Evolutionary conservation across 164 flowering plant genomes (phyloP).

Genomic region (Paratinospora sagittata): DNA sequence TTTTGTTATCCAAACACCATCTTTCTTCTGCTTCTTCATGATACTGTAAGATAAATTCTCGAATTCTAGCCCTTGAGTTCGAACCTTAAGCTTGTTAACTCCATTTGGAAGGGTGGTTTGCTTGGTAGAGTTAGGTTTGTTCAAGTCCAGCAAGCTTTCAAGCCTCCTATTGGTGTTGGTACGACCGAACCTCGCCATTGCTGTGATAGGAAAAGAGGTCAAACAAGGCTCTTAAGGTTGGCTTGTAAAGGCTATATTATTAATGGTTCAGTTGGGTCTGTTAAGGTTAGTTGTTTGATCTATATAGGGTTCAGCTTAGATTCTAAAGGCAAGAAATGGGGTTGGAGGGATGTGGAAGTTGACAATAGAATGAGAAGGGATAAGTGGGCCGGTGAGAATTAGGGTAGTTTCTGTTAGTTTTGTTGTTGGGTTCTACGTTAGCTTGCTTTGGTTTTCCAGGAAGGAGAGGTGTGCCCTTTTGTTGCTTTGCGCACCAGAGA

Average conservation of each 20-base stretch:
- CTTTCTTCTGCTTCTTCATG: constrained; percentile 64
- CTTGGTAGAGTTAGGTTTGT: constrained; percentile 27
- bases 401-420: neutral
- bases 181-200: constrained; percentile 18
- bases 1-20: constrained; percentile 59
- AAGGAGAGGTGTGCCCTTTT: constrained; percentile 4
- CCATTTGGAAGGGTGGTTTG: neutral
- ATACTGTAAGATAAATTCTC: constrained; percentile 63
- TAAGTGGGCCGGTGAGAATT: constrained; percentile 18
- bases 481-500: constrained; percentile 7
- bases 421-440: constrained; percentile 19
- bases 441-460: constrained; percentile 24
- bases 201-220: neutral
- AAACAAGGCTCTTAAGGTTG: neutral
- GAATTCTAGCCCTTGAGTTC: constrained; percentile 63
- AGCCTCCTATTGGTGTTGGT: constrained; percentile 36
- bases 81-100: constrained; percentile 28
- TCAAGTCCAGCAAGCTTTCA: constrained; percentile 50
- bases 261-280: too few species aligned
- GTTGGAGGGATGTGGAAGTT: constrained; percentile 5
- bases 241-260: too few species aligned
- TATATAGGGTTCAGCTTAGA: constrained; percentile 5
- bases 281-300: too few species aligned
- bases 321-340: neutral
- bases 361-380: constrained; percentile 8